Conservation (phyloP, 176 grass and related monocot species). For the Thinopyrum elongatum region DNA sequence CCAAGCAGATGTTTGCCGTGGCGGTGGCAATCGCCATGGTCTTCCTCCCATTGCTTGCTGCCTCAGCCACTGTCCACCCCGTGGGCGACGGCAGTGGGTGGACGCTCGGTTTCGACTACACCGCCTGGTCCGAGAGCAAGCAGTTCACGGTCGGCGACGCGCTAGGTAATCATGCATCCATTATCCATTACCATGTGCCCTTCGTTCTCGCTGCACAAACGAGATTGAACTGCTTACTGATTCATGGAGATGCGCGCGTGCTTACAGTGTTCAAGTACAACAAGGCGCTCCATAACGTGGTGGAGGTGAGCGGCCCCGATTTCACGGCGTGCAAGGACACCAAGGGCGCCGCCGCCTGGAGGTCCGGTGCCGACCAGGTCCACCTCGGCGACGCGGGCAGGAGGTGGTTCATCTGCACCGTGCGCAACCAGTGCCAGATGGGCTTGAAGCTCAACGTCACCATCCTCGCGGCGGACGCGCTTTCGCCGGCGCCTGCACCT, state of each 20-base stretch:
- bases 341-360: background rate
- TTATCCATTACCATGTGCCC: background rate
- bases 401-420: conserved; percentile 35
- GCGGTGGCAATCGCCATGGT: background rate
- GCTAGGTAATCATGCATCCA: conserved; percentile 6
- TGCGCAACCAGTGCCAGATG: conserved; percentile 24
- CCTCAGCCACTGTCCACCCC: conserved; percentile 2
- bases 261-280: conserved; percentile 20
- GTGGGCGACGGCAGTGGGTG: conserved; percentile 35
- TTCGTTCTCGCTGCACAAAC: no score
- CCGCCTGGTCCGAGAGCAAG: conserved; percentile 26
- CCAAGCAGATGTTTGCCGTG: background rate
- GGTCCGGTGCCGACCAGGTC: background rate
- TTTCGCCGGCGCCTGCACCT: background rate
- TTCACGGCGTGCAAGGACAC: conserved; percentile 20
- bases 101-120: conserved; percentile 24
- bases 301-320: background rate
- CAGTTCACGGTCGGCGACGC: conserved; percentile 38
- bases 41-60: conserved; percentile 10
- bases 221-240: background rate
- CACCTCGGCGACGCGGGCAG: background rate
- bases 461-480: background rate
- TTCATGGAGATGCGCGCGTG: background rate
- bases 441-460: conserved; percentile 45
- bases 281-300: conserved; percentile 4